Evolutionary conservation across 2,329 filamentous ascomycete species (phyloP), one percentile per base, ranked within the genome.

Genomic region (Davidsoniella virescens): DNA sequence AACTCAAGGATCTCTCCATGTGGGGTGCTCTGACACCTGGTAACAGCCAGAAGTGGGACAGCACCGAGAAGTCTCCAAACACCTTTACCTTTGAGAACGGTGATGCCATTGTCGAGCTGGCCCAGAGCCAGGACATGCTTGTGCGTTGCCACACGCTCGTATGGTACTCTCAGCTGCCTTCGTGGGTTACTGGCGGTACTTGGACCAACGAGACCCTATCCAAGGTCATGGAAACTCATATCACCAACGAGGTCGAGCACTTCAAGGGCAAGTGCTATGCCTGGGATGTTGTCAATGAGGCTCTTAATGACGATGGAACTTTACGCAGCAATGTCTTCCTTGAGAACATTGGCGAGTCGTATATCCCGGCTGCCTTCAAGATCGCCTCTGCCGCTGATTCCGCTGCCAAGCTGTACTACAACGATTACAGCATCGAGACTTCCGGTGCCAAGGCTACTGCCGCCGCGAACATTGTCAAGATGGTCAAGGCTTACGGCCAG

Each of bases 231-330:
- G 55, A 59, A 60, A 71, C 71, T 48, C 79, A 83, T 61, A 75
- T 84, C 55, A 69, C 70, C 53, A 69, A 73, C 55, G 75, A 73
- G 46, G 72, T 74, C 5, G 65, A 63, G 12, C 70, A 80, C 61
- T 80, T 73, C 65, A 71, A 71, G 60, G 72, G 74, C 50, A 67
- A 73, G 56, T 79, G 77, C 61, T 75, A 75, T 59, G 68, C 71
- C 26, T 82, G 77, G 77, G 78, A 82, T 51, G 78, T 82, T 0
- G 70, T 80, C 20, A 82, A 82, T 60, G 78, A 82, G 64, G 73
- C 70, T 4, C 67, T 78, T 39, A 69, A 72, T 52, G 77, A 80
- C 17, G 70, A 73, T 55, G 75, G 74, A 12, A 69, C 65, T 6
- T 74, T 67, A 62, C 67, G 75, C 51, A 57, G 65, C 52, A 67